Percentiles rank a stretch among this genome's conserved stretches.
Evolutionary conservation across 73 alveolate genomes (phyloP).

Genomic region (Paramecium primaurelia): DNA sequence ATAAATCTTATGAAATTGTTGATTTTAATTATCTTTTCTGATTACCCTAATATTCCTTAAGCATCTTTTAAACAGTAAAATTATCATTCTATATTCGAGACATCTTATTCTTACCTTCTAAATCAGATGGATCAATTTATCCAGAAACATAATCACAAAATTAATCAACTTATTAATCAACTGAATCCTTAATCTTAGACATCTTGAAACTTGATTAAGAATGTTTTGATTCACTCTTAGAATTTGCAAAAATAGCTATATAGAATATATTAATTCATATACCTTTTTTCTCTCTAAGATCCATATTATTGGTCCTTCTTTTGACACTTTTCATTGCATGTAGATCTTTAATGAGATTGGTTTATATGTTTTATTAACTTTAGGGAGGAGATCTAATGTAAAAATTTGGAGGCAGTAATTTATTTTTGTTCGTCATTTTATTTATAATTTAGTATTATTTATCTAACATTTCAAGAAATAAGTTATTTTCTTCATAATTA

Average conservation of each 20-base stretch:
- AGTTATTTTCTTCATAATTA: neutral
- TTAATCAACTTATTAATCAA: neutral
- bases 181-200: neutral
- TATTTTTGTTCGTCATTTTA: neutral
- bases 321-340: neutral
- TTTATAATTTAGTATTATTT: neutral
- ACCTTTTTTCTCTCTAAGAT: neutral
- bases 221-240: conserved; percentile 25
- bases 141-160: neutral
- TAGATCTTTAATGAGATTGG: neutral
- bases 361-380: neutral
- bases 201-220: neutral
- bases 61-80: neutral
- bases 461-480: neutral
- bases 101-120: conserved; percentile 6
- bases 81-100: conserved; percentile 1
- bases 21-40: neutral
- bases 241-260: neutral
- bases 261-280: neutral
- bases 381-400: neutral
- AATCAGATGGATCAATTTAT: neutral
- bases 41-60: neutral
- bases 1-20: neutral
- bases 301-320: neutral
- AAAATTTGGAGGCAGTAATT: neutral